A percentile compares a stretch with the other conserved stretches of the same genome.
These are phyloP conservation scores for Fusarium sp. DNA, from an alignment of 2,329 filamentous ascomycete species.

Conservation along the genomic window DNA sequence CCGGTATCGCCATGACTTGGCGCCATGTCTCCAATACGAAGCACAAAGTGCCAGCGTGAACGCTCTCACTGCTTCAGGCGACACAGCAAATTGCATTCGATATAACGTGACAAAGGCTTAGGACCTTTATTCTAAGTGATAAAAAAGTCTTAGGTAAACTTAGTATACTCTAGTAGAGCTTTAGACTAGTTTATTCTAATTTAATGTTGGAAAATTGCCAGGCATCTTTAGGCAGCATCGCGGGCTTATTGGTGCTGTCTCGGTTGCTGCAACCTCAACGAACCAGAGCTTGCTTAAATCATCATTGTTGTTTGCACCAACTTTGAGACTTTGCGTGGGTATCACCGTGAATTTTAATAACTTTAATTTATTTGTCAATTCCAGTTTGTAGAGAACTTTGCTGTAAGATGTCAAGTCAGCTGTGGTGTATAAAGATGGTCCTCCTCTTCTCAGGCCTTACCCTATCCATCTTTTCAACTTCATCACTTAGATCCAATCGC, in stretches of 20 bases:
- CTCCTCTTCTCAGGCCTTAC: background rate
- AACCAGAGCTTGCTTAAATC: background rate
- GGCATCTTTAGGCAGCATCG: background rate
- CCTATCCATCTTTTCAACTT: background rate
- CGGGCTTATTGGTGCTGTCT: background rate
- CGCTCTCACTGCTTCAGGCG: background rate
- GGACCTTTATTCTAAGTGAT: too few species aligned
- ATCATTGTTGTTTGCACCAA: background rate
- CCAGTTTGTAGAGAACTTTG: rapidly evolving
- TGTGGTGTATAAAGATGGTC: background rate
- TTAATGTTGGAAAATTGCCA: background rate
- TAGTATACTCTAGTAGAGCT: too few species aligned
- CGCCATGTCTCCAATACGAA: too few species aligned
- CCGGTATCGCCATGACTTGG: rapidly evolving
- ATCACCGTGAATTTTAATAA: background rate
- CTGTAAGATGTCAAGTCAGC: too few species aligned
- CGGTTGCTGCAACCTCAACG: background rate
- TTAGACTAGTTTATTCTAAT: too few species aligned
- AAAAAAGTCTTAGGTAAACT: too few species aligned
- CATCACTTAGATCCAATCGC: background rate
- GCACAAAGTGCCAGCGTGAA: background rate
- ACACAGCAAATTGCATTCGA: background rate
- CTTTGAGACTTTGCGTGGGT: background rate
- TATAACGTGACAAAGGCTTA: too few species aligned
- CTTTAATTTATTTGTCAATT: rapidly evolving